These are phyloP conservation scores for Fusarium sp. DNA, from an alignment of 2,329 filamentous ascomycete species.

Conservation along the genomic window DNA sequence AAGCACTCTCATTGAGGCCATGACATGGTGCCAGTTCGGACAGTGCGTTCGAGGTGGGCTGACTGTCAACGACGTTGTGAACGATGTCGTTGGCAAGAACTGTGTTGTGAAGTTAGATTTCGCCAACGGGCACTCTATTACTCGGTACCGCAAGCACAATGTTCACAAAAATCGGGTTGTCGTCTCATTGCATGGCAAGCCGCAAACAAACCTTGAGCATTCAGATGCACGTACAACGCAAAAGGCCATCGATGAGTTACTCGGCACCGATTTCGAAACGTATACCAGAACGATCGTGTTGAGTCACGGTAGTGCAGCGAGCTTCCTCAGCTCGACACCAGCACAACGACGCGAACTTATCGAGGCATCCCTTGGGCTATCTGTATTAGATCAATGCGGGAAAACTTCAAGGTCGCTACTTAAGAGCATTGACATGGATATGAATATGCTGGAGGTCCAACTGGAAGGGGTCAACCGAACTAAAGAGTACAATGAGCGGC, in stretches of 20 bases:
- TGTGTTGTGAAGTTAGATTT: slow-evolving; percentile 42
- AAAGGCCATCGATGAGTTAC: slow-evolving; percentile 34
- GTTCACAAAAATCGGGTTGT: slow-evolving; percentile 26
- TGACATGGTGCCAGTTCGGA: slow-evolving; percentile 42
- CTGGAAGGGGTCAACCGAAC: background rate
- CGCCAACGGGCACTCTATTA: slow-evolving; percentile 40
- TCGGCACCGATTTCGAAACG: slow-evolving; percentile 37
- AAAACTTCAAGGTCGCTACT: slow-evolving; percentile 22
- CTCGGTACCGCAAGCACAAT: slow-evolving; percentile 38
- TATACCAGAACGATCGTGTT: slow-evolving; percentile 39
- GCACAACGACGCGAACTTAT: slow-evolving; percentile 27
- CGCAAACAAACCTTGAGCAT: slow-evolving; percentile 27
- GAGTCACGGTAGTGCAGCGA: slow-evolving; percentile 38
- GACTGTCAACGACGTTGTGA: slow-evolving; percentile 33
- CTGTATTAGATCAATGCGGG: slow-evolving; percentile 30
- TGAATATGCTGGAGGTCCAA: background rate
- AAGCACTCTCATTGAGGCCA: slow-evolving; percentile 38
- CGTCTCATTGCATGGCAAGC: slow-evolving; percentile 23
- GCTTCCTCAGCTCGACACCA: slow-evolving; percentile 35
- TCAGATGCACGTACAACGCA: slow-evolving; percentile 25
- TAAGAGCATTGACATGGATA: slow-evolving; percentile 7
- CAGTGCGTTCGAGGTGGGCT: slow-evolving; percentile 33
- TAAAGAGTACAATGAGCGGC: background rate
- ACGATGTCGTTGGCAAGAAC: slow-evolving; percentile 35
- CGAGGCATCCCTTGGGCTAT: slow-evolving; percentile 38